Evolutionary conservation across 805 yeast genomes (phyloP).

Genomic region (Ogataea methylovora): DNA sequence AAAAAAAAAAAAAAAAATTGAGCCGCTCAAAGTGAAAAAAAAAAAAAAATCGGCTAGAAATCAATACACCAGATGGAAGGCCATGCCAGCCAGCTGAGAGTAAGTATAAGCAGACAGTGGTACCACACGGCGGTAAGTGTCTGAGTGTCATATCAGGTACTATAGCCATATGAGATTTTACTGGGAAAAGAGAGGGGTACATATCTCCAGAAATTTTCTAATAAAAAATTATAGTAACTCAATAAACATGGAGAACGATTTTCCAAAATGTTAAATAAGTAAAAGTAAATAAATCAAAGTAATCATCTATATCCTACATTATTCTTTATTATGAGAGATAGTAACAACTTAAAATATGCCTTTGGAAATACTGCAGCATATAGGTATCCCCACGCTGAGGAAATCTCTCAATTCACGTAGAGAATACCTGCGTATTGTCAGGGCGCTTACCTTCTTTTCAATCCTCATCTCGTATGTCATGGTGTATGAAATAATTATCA

Average conservation of each 20-base stretch:
- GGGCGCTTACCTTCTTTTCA: slow-evolving; percentile 15
- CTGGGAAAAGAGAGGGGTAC: no score
- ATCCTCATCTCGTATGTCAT: slow-evolving; percentile 12
- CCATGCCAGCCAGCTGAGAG: slow-evolving; percentile 5
- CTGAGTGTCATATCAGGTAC: no score
- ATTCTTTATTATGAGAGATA: no score
- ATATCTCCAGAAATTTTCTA: no score
- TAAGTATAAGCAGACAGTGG: neutral
- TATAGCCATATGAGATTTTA: no score
- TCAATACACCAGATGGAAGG: neutral
- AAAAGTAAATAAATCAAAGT: neutral
- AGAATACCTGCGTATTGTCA: slow-evolving; percentile 8
- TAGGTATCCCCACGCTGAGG: slow-evolving; percentile 11
- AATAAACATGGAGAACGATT: no score
- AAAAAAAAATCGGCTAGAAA: no score
- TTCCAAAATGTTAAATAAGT: no score
- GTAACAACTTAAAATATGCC: slow-evolving; percentile 9
- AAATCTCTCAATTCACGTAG: slow-evolving; percentile 3
- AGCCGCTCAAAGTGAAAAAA: no score
- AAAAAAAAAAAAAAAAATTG: slow-evolving; percentile 1
- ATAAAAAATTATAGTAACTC: no score
- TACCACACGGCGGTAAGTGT: no score
- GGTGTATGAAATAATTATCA: slow-evolving; percentile 11
- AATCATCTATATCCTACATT: no score
- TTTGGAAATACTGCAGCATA: slow-evolving; percentile 14